Conservation (phyloP, 768 basidiomycete genomes). For the Podaxis sp. region DNA sequence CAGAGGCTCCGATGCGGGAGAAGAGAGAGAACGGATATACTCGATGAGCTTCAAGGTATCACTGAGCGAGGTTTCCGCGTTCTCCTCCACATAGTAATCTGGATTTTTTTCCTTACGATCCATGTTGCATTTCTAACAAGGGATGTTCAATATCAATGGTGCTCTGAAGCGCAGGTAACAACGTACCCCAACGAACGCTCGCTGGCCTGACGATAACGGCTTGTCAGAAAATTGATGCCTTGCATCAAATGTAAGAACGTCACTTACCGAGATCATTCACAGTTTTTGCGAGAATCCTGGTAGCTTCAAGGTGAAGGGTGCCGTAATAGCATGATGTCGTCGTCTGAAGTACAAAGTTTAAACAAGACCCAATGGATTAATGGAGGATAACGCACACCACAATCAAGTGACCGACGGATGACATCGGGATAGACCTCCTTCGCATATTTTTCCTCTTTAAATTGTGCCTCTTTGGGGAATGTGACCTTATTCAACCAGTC, state of each 20-base stretch:
- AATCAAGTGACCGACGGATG: slow-evolving; percentile 67
- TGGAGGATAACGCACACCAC: slow-evolving; percentile 57
- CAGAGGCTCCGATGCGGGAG: slow-evolving; percentile 44
- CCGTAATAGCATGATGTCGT: slow-evolving; percentile 95
- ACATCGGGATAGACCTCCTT: slow-evolving; percentile 65
- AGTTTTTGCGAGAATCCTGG: slow-evolving; percentile 78
- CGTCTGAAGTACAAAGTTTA: slow-evolving; percentile 50
- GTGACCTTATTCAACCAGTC: slow-evolving; percentile 87
- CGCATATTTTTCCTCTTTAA: slow-evolving; percentile 70
- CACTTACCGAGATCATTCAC: slow-evolving; percentile 43
- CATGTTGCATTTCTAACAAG: slow-evolving; percentile 83
- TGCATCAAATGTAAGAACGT: neutral
- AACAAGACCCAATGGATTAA: neutral
- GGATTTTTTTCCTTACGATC: slow-evolving; percentile 61
- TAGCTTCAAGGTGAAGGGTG: slow-evolving; percentile 76
- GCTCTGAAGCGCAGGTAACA: neutral
- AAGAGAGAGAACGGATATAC: slow-evolving; percentile 61
- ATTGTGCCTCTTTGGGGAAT: slow-evolving; percentile 85
- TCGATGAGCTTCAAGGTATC: slow-evolving; percentile 65
- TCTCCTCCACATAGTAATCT: slow-evolving; percentile 65
- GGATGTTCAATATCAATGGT: slow-evolving; percentile 9
- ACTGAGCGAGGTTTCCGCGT: slow-evolving; percentile 49
- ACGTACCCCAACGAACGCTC: slow-evolving; percentile 83
- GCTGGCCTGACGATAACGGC: slow-evolving; percentile 52
- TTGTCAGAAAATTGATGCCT: neutral